Base-by-base conservation (phyloP, 495 filamentous ascomycete species). In the Lophiostoma macrostomum region DNA sequence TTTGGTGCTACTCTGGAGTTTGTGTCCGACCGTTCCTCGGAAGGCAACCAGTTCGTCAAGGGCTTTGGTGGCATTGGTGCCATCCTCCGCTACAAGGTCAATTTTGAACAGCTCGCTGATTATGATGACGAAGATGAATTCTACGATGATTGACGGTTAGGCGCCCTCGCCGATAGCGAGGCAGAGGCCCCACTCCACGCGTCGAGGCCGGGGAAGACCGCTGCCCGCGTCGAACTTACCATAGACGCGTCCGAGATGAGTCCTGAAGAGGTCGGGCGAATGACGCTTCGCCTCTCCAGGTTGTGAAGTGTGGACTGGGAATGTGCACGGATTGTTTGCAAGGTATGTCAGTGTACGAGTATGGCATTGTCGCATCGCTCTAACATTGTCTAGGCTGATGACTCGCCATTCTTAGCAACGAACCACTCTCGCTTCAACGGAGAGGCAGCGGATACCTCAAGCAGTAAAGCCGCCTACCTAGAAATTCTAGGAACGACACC, bases 31-130 rank as follows among this genome's bases (percentile, higher is more conserved):
- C 84, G 90, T 29, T 96, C 91, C 30, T 90, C 86, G 57, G 93
- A 98, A 71, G 93, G 93, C 66, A 98, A 98, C 73, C 93, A 98
- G 75, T 98, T 98, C 75, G 93, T 98, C 63, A 96, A 96, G 74
- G 93, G 93, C 48, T 98, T 98, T 66, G 93, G 93, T 83, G 93
- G 93, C 64, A 94, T 98, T 61, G 93, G 93, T 52, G 91, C 91
- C 38, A 84, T 98, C 62, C 83, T 98, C 67, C 88, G 93, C 56
- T 98, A 98, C 82, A 97, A 96, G 76, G 87, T 98, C 76, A 98
- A 98, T 77, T 98, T 98, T 76, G 93, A 98, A 74, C 94, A 98
- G 71, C 81, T 98, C 69, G 87, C 86, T 64, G 94, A 98, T 72
- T 80, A 84, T 63, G 84, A 87, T 71, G 91, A 96, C 72, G 93